Conservation (phyloP, 371 early-diverging fungal species). For the Mortierella sp. region DNA sequence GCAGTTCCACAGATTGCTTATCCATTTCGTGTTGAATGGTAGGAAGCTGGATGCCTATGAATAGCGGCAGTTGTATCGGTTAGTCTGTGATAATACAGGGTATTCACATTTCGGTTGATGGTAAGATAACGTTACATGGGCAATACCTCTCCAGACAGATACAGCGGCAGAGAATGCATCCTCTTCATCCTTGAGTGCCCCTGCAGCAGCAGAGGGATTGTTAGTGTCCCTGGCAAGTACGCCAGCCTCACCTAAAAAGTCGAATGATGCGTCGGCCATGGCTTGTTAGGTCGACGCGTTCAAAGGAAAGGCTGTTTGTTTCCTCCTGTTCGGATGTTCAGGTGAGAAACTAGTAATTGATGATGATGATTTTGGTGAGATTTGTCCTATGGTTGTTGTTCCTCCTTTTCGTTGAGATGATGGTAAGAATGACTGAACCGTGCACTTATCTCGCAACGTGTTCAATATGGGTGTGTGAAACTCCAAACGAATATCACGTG, state of each 20-base stretch:
- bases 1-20: constrained; percentile 79
- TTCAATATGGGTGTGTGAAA: too few relatives aligned
- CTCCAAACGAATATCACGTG: too few relatives aligned
- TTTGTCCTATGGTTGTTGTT: neutral
- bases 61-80: neutral
- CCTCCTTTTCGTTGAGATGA: too few relatives aligned
- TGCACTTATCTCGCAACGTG: too few relatives aligned
- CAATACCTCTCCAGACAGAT: constrained; percentile 66
- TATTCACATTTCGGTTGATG: neutral
- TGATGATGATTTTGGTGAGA: neutral
- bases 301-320: neutral
- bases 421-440: too few relatives aligned
- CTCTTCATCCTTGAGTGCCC: constrained; percentile 45
- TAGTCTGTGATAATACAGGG: neutral
- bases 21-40: constrained; percentile 81
- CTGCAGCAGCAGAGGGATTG: neutral
- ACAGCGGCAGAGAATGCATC: constrained; percentile 68
- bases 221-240: constrained; percentile 13
- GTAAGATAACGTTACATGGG: neutral
- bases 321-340: neutral
- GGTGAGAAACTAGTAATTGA: neutral
- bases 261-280: constrained; percentile 55
- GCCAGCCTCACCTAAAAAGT: constrained; percentile 44
- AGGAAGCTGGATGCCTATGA: constrained; percentile 71
- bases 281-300: neutral